Evolutionary conservation across 2,329 filamentous ascomycete genomes (phyloP).

Genomic region (Paraphaeosphaeria sporulosa): DNA sequence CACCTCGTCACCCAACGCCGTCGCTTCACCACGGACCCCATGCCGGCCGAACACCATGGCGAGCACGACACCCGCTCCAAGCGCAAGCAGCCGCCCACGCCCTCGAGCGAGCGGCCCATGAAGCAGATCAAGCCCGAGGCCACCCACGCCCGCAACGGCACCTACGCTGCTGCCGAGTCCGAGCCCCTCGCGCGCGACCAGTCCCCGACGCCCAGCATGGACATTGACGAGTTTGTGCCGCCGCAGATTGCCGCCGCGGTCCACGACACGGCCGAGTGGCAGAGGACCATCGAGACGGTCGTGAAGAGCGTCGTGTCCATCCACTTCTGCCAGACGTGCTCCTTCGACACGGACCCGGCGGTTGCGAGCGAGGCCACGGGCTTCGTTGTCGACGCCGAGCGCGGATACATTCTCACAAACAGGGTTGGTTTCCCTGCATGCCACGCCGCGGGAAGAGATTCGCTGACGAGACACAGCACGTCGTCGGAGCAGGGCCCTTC

Average conservation of each 20-base stretch:
- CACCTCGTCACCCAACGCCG: constrained; percentile 8
- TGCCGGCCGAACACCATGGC: constrained; percentile 59
- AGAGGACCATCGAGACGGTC: constrained; percentile 91
- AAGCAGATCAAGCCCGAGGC: constrained; percentile 64
- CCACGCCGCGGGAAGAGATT: neutral
- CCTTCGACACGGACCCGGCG: constrained; percentile 96
- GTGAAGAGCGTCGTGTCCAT: constrained; percentile 98
- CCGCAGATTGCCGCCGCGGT: constrained; percentile 53
- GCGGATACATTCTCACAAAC: constrained; percentile 70
- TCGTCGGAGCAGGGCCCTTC: constrained; percentile 93
- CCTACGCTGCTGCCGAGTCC: constrained; percentile 28
- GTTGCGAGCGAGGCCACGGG: constrained; percentile 95
- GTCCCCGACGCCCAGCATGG: constrained; percentile 34
- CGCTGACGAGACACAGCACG: constrained; percentile 66
- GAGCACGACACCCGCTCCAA: constrained; percentile 58
- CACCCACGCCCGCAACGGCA: constrained; percentile 48
- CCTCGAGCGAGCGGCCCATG: constrained; percentile 59
- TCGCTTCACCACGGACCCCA: constrained; percentile 13
- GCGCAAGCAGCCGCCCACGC: constrained; percentile 63
- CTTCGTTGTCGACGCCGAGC: constrained; percentile 95
- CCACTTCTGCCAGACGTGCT: constrained; percentile 96
- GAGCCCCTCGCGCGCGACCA: constrained; percentile 29
- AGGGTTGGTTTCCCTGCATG: constrained; percentile 37
- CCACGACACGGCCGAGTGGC: constrained; percentile 84
- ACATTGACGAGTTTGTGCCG: constrained; percentile 51